phyloP scores from a whole-genome alignment of 257 asterid species.

The Scutellaria baicalensis region DNA sequence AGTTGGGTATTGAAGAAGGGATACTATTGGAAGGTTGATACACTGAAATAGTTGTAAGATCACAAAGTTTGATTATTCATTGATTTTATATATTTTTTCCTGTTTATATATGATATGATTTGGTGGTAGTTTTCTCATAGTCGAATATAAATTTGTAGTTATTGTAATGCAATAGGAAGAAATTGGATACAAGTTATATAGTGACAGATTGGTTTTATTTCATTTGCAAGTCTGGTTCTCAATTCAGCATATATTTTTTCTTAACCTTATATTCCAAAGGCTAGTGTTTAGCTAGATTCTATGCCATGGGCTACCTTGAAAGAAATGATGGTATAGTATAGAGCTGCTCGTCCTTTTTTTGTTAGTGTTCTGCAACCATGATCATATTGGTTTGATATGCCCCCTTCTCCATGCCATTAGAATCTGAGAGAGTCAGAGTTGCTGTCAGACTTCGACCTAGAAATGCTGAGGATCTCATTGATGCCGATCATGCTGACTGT shows the following conservation, averaged over 20 bases:
- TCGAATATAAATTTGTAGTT: neutral
- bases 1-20: neutral
- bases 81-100: neutral
- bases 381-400: slow-evolving; percentile 1
- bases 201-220: too few species aligned
- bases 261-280: too few species aligned
- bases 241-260: too few species aligned
- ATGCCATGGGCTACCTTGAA: too few species aligned
- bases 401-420: slow-evolving; percentile 26
- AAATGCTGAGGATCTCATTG: slow-evolving; percentile 62
- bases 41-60: neutral
- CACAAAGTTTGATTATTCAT: neutral
- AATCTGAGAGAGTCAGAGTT: slow-evolving; percentile 89
- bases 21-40: neutral
- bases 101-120: neutral
- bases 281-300: too few species aligned
- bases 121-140: neutral
- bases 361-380: neutral
- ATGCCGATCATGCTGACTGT: slow-evolving; percentile 70
- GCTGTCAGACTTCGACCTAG: slow-evolving; percentile 84
- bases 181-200: too few species aligned
- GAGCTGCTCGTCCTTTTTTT: neutral
- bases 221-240: too few species aligned
- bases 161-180: neutral
- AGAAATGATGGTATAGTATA: neutral